These are phyloP conservation scores for Linnemannia elongata DNA, from an alignment of 192 early-diverging fungal genomes.

Conservation along the genomic window DNA sequence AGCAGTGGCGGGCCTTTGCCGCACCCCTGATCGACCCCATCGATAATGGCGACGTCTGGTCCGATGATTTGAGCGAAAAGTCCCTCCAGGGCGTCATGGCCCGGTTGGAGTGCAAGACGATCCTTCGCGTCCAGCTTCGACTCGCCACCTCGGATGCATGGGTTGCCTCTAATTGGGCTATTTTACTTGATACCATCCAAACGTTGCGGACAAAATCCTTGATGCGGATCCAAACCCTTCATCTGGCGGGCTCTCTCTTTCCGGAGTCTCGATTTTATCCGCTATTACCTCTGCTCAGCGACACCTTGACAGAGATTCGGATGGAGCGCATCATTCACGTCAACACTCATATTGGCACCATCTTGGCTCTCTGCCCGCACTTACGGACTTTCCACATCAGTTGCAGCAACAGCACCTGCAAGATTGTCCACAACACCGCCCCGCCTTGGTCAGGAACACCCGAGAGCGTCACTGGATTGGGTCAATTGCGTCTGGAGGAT, in stretches of 20 bases:
- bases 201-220: conserved; percentile 1
- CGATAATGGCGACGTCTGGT: conserved; percentile 1
- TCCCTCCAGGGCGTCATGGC: conserved; percentile 2
- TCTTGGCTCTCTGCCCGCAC: background rate
- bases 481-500: background rate
- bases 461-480: background rate
- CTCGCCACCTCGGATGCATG: background rate
- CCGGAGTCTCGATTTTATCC: background rate
- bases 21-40: background rate
- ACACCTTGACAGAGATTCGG: background rate
- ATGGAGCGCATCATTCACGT: background rate
- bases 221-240: conserved; percentile 6
- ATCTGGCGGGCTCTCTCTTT: background rate
- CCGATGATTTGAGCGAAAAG: background rate
- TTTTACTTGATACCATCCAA: conserved; percentile 1
- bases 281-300: background rate
- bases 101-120: background rate
- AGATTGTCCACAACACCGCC: background rate
- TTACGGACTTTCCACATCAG: background rate
- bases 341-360: background rate
- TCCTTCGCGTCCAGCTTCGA: background rate
- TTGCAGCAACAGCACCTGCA: conserved; percentile 1
- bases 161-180: background rate
- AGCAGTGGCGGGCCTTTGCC: conserved; percentile 2
- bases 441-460: background rate